Percentiles rank a stretch among this genome's conserved stretches.
These are phyloP conservation scores for Bathelium albidoporum DNA, from an alignment of 495 filamentous ascomycete species.

Conservation along the genomic window DNA sequence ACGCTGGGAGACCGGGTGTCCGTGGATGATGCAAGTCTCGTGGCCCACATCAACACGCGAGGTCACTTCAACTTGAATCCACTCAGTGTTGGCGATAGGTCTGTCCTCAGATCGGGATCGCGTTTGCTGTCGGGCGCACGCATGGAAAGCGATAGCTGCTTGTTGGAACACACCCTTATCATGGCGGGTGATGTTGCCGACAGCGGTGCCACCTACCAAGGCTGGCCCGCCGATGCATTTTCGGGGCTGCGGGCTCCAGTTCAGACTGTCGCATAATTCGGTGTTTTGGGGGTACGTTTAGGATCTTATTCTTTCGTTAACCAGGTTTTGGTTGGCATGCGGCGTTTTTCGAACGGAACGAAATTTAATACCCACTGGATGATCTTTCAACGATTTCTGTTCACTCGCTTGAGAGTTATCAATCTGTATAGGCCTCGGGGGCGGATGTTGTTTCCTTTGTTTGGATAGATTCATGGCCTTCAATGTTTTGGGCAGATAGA, in stretches of 20 bases:
- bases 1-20: slow-evolving; percentile 36
- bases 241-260: background rate
- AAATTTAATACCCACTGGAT: background rate
- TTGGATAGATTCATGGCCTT: background rate
- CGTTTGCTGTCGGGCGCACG: slow-evolving; percentile 35
- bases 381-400: background rate
- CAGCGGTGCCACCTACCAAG: slow-evolving; percentile 33
- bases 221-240: slow-evolving; percentile 40
- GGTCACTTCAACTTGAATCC: slow-evolving; percentile 39
- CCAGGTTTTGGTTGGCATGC: background rate
- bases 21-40: slow-evolving; percentile 39
- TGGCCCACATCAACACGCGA: slow-evolving; percentile 37
- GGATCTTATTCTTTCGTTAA: background rate
- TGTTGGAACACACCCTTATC: slow-evolving; percentile 40
- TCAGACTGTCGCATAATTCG: background rate
- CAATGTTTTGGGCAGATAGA: background rate
- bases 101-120: slow-evolving; percentile 35
- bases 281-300: background rate
- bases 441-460: background rate
- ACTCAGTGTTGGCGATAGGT: slow-evolving; percentile 33
- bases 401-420: background rate
- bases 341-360: background rate
- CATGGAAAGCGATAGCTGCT: slow-evolving; percentile 36
- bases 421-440: background rate
- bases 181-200: slow-evolving; percentile 40